Conservation (phyloP, 192 early-diverging fungal species). For the Coemansia sp. region DNA sequence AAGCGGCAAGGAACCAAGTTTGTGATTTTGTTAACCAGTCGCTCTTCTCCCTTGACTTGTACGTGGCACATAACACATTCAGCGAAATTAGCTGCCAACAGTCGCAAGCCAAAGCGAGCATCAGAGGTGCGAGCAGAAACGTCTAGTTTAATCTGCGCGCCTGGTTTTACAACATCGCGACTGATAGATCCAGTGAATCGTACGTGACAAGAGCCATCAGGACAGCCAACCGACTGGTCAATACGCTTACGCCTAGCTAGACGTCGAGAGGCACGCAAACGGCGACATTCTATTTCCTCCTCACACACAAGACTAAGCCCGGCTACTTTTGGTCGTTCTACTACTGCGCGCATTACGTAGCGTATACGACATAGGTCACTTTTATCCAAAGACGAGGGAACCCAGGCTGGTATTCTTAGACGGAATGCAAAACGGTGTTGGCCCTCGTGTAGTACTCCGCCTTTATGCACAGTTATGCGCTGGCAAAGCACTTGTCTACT, state of each 20-base stretch:
- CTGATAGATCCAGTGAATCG: constrained; percentile 36
- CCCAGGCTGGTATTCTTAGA: constrained; percentile 33
- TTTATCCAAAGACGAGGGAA: constrained; percentile 39
- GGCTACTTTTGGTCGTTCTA: constrained; percentile 10
- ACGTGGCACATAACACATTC: constrained; percentile 50
- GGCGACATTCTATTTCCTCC: constrained; percentile 25
- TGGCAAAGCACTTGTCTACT: constrained; percentile 16
- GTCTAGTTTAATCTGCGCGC: constrained; percentile 33
- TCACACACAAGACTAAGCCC: constrained; percentile 16
- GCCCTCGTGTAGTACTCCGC: constrained; percentile 28
- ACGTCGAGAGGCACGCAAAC: constrained; percentile 19
- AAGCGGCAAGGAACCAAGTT: constrained; percentile 32
- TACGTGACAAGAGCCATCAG: constrained; percentile 50
- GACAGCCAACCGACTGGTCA: constrained; percentile 53
- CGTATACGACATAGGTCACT: constrained; percentile 36
- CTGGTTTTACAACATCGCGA: constrained; percentile 44
- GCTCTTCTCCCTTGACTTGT: constrained; percentile 47
- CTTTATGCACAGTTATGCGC: constrained; percentile 3
- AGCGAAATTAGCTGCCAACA: constrained; percentile 40
- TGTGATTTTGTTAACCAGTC: constrained; percentile 35
- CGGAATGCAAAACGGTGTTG: constrained; percentile 26
- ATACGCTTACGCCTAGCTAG: constrained; percentile 34
- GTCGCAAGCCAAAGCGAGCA: constrained; percentile 39
- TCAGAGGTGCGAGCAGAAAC: constrained; percentile 40
- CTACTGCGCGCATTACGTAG: constrained; percentile 23